phyloP scores from a whole-genome alignment of 192 early-diverging fungal genomes.

The Podochytrium sp. region DNA sequence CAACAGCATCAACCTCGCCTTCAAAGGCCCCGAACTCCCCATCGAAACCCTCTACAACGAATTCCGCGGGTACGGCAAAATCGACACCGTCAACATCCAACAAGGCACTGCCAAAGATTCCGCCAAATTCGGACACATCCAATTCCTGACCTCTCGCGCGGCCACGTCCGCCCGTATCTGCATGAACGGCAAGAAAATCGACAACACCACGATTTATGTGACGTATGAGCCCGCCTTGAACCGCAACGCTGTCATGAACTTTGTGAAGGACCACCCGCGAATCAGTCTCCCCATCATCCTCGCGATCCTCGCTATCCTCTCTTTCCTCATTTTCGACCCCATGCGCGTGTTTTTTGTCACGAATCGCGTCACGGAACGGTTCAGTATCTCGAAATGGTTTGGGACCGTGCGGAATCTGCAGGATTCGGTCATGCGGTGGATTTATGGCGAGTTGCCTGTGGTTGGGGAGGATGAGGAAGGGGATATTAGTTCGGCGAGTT shows the following conservation, averaged over 20 bases:
- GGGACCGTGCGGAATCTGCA: background rate
- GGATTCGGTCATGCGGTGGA: background rate
- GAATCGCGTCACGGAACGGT: constrained; percentile 82
- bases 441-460: constrained; percentile 3
- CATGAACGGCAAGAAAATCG: constrained; percentile 79
- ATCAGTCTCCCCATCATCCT: constrained; percentile 75
- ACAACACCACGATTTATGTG: constrained; percentile 59
- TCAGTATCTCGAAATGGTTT: constrained; percentile 58
- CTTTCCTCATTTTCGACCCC: constrained; percentile 90
- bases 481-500: background rate
- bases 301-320: constrained; percentile 73
- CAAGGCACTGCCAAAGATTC: constrained; percentile 71
- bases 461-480: constrained; percentile 18
- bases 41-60: constrained; percentile 72
- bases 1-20: constrained; percentile 64
- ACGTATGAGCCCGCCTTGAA: constrained; percentile 46
- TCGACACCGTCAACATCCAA: constrained; percentile 77
- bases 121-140: constrained; percentile 78
- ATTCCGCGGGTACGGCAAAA: constrained; percentile 80
- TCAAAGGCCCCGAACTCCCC: constrained; percentile 72
- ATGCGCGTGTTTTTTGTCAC: constrained; percentile 87
- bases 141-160: constrained; percentile 74
- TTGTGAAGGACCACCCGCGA: constrained; percentile 64
- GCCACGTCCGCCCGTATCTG: constrained; percentile 95
- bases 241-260: constrained; percentile 31